Base-by-base conservation (phyloP, 164 flowering plant species). In the Cinnamomum micranthum region DNA sequence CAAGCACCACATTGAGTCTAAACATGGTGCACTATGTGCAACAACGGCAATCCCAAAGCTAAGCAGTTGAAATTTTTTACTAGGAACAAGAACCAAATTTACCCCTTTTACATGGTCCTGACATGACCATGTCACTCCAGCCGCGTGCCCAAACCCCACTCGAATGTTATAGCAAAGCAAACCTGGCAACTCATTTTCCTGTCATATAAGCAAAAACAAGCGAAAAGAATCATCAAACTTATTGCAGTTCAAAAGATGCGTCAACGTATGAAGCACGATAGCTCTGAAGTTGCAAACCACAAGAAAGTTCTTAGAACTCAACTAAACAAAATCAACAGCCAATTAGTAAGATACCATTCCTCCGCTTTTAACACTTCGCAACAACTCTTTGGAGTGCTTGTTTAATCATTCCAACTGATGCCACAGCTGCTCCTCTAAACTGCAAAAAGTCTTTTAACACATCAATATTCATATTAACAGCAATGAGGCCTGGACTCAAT, bases 381-480 rank as follows among this genome's bases (percentile, higher is more conserved):
- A 84, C 68, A 63, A 90, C 79, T 82, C 84, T 88, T 81, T 82
- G 84, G 28, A 94, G 81, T 68, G 90, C 89, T 81, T 88, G 86
- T 75, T 84, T 88, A 73, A 92, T 90, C 87, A 80, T 84, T 65
- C 86, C 88, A 52, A 84, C 87, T 17, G 96, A 85, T 71, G 86
- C 81, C 68, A 77, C 75, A 20, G 86, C 87, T 50, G 80, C 71
- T 77, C 96, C 91, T 75, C 85, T 86, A 72, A 85, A 84, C 98
- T 92, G 97, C 82, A 85, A 74, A 50, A 70, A 55, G n/a, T 20
- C n/a, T 55, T 17, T 55, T 55, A 55, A 55, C 20, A 55, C 20
- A 17, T 55, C n/a, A 55, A 14, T 55, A 55, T 55, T 55, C 15
- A 12, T 20, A 55, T 3, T 15, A 55, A 55, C 60, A 17, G n/a